Evolutionary conservation across 331 rosid species (phyloP), one percentile per base, ranked within the genome.

Genomic region (Quercus lobata): DNA sequence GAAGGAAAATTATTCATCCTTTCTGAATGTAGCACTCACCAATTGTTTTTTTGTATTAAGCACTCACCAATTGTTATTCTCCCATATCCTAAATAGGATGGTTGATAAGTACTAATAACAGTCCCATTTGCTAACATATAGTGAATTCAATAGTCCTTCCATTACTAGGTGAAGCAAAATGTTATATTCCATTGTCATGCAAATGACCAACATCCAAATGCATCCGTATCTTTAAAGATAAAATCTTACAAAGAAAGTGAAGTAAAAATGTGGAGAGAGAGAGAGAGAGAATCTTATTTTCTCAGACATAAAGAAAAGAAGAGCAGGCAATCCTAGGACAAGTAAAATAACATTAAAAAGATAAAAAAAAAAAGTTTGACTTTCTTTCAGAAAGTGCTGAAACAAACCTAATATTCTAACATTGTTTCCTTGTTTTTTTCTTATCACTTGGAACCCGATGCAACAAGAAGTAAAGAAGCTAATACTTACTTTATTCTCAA

Each of bases 391-490:
- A 71, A 71, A n/a, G 14, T 49, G 55, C 32, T 35, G n/a, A 17
- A 72, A 72, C 8, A 19, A 69, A 54, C 25, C 16, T 24, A 22
- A 16, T 34, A 17, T 41, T 15, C 5, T 1, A 14, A 66, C 4
- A 14, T 6, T 2, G 19, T 24, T 53, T 4, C 25, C 27, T 24
- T 60, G 7, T 21, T 21, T 57, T 21, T 21, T 58, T 60, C 54
- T 24, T 1, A 30, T 1, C 68, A 63, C 12, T 52, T 54, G 18
- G 2, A 52, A 30, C 2, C 49, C 17, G 17, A 57, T 32, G 19
- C 69, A 70, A 19, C 22, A 21, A 18, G 29, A 82, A 65, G 76
- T 18, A 56, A 78, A 76, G 81, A 61, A 76, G 79, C 83, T 41
- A 80, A 49, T 53, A 35, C 69, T 82, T 65, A 5, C 61, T 72